A percentile compares a stretch with the other conserved stretches of the same genome.
phyloP scores from a whole-genome alignment of 441 rosid species.

The Arabidopsis hybrid region DNA sequence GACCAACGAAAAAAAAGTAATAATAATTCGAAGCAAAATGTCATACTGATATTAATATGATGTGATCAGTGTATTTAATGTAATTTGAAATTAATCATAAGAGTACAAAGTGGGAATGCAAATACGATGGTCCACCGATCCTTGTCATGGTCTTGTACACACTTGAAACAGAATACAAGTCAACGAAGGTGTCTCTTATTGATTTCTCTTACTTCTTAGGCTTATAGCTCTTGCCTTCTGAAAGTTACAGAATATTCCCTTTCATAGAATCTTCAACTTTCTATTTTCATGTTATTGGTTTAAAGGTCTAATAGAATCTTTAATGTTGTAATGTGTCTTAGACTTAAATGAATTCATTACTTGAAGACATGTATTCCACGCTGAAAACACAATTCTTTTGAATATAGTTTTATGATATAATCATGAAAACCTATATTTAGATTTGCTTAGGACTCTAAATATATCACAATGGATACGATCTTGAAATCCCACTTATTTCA shows the following conservation, averaged over 20 bases:
- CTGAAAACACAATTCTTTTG: neutral
- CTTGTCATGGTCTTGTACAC: constrained; percentile 37
- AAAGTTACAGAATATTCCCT: constrained; percentile 24
- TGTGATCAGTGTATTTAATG: constrained; percentile 23
- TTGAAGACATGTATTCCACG: neutral
- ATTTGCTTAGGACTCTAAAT: no score
- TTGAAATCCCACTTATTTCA: no score
- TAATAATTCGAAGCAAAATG: constrained; percentile 4
- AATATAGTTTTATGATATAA: neutral
- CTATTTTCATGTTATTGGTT: neutral
- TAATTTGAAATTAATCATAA: neutral
- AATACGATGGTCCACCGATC: constrained; percentile 25
- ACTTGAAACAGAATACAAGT: constrained; percentile 29
- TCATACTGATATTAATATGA: constrained; percentile 9
- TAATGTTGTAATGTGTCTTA: neutral
- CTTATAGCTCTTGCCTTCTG: constrained; percentile 14
- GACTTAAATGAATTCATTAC: neutral
- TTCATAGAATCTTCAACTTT: constrained; percentile 10
- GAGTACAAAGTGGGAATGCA: constrained; percentile 34
- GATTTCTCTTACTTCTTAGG: neutral
- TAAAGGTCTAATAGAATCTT: neutral
- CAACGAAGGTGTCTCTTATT: constrained; percentile 18
- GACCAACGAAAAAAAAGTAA: neutral
- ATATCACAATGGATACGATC: no score
- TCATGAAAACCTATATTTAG: no score